Percentiles rank a stretch among this genome's conserved stretches.
These are phyloP conservation scores for Erythrophleum ivorense DNA, from an alignment of 331 rosid genomes.

Conservation along the genomic window DNA sequence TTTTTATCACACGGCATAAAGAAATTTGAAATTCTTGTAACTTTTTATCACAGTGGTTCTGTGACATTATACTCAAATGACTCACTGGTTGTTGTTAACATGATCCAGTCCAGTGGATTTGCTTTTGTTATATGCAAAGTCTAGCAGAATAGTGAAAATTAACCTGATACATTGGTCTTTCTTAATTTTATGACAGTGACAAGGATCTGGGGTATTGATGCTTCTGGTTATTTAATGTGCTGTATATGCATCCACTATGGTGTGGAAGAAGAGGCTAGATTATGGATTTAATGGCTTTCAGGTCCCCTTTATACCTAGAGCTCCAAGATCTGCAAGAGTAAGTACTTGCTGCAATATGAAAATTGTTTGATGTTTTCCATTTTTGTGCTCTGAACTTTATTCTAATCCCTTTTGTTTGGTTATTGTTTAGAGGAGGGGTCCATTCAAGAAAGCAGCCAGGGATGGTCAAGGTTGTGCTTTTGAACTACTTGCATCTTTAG, in stretches of 20 bases:
- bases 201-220: slow-evolving; percentile 48
- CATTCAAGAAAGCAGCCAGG: slow-evolving; percentile 52
- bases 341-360: slow-evolving; percentile 40
- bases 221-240: slow-evolving; percentile 61
- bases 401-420: slow-evolving; percentile 42
- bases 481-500: slow-evolving; percentile 88
- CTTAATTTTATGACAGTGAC: slow-evolving; percentile 56
- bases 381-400: slow-evolving; percentile 35
- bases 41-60: not conserved
- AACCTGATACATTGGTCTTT: slow-evolving; percentile 34
- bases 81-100: not conserved
- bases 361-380: not conserved
- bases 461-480: slow-evolving; percentile 70
- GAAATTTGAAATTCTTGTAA: not conserved
- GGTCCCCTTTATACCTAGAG: slow-evolving; percentile 71
- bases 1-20: no score
- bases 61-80: not conserved
- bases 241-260: slow-evolving; percentile 68
- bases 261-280: slow-evolving; percentile 76
- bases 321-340: slow-evolving; percentile 90
- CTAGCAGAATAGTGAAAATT: slow-evolving; percentile 33
- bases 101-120: not conserved
- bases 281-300: slow-evolving; percentile 71
- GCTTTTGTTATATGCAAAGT: slow-evolving; percentile 6
- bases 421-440: slow-evolving; percentile 66